Conservation (phyloP, 73 alveolate species). For the Effrenium voratum region DNA sequence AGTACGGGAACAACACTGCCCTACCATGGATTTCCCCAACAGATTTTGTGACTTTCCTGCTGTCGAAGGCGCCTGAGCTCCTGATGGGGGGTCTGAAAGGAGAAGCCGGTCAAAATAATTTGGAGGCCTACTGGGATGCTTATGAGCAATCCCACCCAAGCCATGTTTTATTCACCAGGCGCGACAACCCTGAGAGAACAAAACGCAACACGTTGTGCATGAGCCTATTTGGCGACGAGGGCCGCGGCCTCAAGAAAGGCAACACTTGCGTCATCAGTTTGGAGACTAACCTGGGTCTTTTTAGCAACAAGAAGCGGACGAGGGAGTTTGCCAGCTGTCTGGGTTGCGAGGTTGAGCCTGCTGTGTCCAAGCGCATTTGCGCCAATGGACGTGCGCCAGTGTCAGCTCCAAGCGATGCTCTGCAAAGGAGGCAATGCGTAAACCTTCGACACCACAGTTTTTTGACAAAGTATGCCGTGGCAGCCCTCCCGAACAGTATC, state of each 20-base stretch:
- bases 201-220: not conserved
- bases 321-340: too few species aligned
- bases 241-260: slow-evolving; percentile 21
- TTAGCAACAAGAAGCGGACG: not conserved
- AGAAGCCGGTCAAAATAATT: not conserved
- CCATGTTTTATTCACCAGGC: not conserved
- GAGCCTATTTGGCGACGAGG: slow-evolving; percentile 4
- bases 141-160: not conserved
- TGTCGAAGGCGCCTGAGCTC: not conserved
- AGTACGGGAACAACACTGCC: not conserved
- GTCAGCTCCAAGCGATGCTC: not conserved
- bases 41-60: not conserved
- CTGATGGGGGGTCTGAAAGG: not conserved
- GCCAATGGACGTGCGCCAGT: not conserved
- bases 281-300: slow-evolving; percentile 14
- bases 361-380: not conserved
- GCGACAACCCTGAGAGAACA: not conserved
- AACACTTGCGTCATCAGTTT: not conserved
- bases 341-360: not conserved
- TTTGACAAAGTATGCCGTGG: not conserved
- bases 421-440: not conserved
- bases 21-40: not conserved
- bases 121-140: not conserved
- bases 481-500: not conserved
- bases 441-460: not conserved